phyloP scores from a whole-genome alignment of 2,329 filamentous ascomycete species.

The Pseudogymnoascus sp. region DNA sequence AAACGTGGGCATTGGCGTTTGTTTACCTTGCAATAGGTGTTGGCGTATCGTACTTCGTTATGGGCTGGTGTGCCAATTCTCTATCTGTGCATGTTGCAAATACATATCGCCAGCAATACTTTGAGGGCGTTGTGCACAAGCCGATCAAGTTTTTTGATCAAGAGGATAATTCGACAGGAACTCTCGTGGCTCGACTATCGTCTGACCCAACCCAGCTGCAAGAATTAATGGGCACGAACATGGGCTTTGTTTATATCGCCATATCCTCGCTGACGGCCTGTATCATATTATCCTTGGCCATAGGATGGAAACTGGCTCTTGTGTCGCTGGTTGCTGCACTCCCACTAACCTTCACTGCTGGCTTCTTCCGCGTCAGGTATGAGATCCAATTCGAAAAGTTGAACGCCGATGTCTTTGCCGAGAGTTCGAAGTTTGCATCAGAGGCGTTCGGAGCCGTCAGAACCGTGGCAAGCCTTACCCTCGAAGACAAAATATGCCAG shows the following conservation, averaged over 20 bases:
- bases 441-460: slow-evolving; percentile 58
- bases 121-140: slow-evolving; percentile 40
- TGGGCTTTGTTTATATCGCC: slow-evolving; percentile 53
- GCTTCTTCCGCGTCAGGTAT: slow-evolving; percentile 45
- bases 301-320: slow-evolving; percentile 71
- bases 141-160: slow-evolving; percentile 38
- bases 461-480: slow-evolving; percentile 54
- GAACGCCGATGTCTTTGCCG: slow-evolving; percentile 52
- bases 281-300: slow-evolving; percentile 61
- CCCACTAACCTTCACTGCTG: slow-evolving; percentile 43
- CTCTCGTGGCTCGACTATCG: slow-evolving; percentile 41
- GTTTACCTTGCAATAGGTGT: slow-evolving; percentile 49
- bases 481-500: slow-evolving; percentile 51
- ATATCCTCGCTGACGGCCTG: slow-evolving; percentile 61
- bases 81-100: slow-evolving; percentile 30
- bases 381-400: slow-evolving; percentile 52
- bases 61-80: slow-evolving; percentile 40
- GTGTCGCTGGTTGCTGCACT: slow-evolving; percentile 57
- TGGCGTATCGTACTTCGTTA: slow-evolving; percentile 48
- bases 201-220: slow-evolving; percentile 45
- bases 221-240: slow-evolving; percentile 44
- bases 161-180: slow-evolving; percentile 42
- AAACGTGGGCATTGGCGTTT: slow-evolving; percentile 61
- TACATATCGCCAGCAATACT: slow-evolving; percentile 39
- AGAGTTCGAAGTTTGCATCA: slow-evolving; percentile 57